Evolutionary conservation across 441 rosid genomes (phyloP), one percentile per base, ranked within the genome.

Genomic region (Biscutella laevigata): DNA sequence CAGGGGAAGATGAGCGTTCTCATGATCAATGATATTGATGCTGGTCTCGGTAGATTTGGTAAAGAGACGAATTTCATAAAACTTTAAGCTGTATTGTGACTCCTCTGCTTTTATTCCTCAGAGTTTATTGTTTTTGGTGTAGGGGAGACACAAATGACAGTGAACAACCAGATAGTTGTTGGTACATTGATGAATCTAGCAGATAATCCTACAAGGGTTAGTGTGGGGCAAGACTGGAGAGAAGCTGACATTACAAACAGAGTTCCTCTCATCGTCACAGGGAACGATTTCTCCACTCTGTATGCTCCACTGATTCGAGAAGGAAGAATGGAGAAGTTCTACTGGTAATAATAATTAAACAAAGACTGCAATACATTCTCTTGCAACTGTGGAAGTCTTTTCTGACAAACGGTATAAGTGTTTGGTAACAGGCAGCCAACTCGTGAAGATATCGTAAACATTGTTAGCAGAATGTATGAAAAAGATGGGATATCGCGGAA

Each of bases 21-120:
- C 66, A 83, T 91, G 94, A 77, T 91, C 75, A 85, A 88, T 76
- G 96, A 91, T 64, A 75, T 88, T 60, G 98, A 91, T 76, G 98
- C 94, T 61, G 98, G 98, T 55, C 86, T 85, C 57, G 96, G 98
- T 50, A 80, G 96, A 85, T 91, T 91, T 66, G 96, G 98, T 91
- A 61, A 77, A 35, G 3, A 32, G 4, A 5, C 47, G 4, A 15
- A 19, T 6, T 1, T 19, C 39, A 15, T 6, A 24, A 19, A 26
- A 22, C 44, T 53, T 33, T n/a, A 6, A 52, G 36, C n/a, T 25
- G 13, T 36, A 16, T 7, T 35, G 41, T 7, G 14, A 48, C 45
- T 56, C 13, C 15, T 54, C 32, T 49, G 69, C 12, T 41, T 48
- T 12, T 13, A 2, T 20, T 49, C 35, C 22, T 2, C 3, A 1